Percentiles rank a stretch among this genome's conserved stretches.
Evolutionary conservation across 2,329 filamentous ascomycete genomes (phyloP).

Genomic region (Podosphaera fusca): DNA sequence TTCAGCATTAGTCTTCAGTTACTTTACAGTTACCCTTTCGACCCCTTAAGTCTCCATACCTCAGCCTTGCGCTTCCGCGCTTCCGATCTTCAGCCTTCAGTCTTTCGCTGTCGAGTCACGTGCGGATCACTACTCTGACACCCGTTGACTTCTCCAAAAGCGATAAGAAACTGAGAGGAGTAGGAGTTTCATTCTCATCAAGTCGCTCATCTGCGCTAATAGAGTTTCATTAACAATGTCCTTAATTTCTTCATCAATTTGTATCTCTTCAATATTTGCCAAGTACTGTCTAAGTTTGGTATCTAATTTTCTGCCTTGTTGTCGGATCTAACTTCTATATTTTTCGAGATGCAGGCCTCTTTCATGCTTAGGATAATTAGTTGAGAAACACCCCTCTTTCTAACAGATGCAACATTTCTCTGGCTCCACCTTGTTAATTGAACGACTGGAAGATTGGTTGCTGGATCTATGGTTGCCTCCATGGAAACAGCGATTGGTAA

Average conservation of each 20-base stretch:
- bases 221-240: not conserved
- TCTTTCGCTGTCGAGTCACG: too few relatives aligned
- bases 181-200: not conserved
- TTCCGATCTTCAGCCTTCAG: too few relatives aligned
- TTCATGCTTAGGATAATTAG: not conserved
- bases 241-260: not conserved
- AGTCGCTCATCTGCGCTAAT: not conserved
- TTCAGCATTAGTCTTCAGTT: too few relatives aligned
- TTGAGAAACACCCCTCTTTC: not conserved
- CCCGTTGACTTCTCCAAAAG: not conserved
- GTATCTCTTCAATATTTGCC: not conserved
- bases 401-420: not conserved
- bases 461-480: not conserved
- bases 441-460: not conserved
- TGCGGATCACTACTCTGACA: too few relatives aligned
- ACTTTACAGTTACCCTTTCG: too few relatives aligned
- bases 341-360: not conserved
- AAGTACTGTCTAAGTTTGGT: not conserved
- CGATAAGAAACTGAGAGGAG: not conserved
- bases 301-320: not conserved
- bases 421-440: not conserved
- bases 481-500: not conserved
- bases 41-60: too few relatives aligned
- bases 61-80: too few relatives aligned
- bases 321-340: not conserved